Conservation (phyloP, 805 yeast species). For the Ogataea nonfermentans region DNA sequence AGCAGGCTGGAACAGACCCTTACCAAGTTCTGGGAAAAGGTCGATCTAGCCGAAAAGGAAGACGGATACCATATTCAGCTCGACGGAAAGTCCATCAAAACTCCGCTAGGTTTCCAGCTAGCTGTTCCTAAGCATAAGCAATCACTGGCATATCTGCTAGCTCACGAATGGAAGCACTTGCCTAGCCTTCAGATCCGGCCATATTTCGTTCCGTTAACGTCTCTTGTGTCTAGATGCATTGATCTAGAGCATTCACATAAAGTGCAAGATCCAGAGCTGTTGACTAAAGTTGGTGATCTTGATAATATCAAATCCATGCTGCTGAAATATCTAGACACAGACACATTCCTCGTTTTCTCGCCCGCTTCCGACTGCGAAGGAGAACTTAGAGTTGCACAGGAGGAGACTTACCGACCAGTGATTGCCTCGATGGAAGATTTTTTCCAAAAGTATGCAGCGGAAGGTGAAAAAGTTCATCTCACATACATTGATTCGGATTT, state of each 20-base stretch:
- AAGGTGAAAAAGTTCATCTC: conserved; percentile 38
- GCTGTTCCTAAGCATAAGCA: conserved; percentile 58
- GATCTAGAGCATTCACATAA: conserved; percentile 54
- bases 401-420: conserved; percentile 71
- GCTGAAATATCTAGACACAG: conserved; percentile 88
- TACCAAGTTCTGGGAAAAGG: conserved; percentile 80
- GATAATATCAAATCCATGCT: conserved; percentile 57
- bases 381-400: conserved; percentile 72
- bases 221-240: conserved; percentile 80
- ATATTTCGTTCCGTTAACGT: conserved; percentile 81
- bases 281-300: conserved; percentile 61
- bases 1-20: conserved; percentile 68
- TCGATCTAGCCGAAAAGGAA: conserved; percentile 37
- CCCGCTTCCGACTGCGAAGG: conserved; percentile 84
- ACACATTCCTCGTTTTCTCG: conserved; percentile 83
- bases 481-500: conserved; percentile 73
- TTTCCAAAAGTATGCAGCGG: conserved; percentile 42
- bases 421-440: conserved; percentile 63
- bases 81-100: conserved; percentile 74
- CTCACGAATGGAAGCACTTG: conserved; percentile 84
- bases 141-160: conserved; percentile 68
- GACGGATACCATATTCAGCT: conserved; percentile 54
- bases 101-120: conserved; percentile 77
- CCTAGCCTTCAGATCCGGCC: conserved; percentile 68
- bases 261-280: conserved; percentile 43